A percentile compares a stretch with the other conserved stretches of the same genome.
These are phyloP conservation scores for Calonectria pauciramosa DNA, from an alignment of 2,329 filamentous ascomycete genomes.

Conservation along the genomic window DNA sequence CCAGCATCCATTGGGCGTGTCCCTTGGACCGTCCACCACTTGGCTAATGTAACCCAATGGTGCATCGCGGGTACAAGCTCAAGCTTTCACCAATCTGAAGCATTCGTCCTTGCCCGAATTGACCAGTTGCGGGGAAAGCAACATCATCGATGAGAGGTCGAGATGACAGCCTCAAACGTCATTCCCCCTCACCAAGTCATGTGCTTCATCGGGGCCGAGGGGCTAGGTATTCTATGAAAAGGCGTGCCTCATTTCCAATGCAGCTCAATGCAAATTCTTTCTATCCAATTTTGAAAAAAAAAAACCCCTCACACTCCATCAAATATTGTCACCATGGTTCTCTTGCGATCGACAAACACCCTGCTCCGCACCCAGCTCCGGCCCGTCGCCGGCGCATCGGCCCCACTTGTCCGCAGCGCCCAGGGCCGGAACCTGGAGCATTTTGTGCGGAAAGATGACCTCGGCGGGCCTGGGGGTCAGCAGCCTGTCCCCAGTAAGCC, in stretches of 20 bases:
- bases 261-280: background rate
- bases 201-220: background rate
- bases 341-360: conserved; percentile 23
- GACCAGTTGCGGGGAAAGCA: background rate
- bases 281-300: background rate
- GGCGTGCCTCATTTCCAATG: background rate
- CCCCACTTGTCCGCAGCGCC: conserved; percentile 38
- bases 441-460: conserved; percentile 31
- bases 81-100: background rate
- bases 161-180: conserved; percentile 18
- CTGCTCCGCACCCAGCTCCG: conserved; percentile 35
- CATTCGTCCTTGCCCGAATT: background rate
- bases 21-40: background rate
- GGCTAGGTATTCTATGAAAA: background rate
- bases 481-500: conserved; percentile 43
- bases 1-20: background rate
- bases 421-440: conserved; percentile 34
- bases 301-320: background rate
- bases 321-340: conserved; percentile 20
- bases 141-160: background rate
- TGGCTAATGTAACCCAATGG: background rate
- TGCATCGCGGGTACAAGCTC: background rate
- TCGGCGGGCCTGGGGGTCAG: conserved; percentile 54
- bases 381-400: conserved; percentile 33
- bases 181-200: conserved; percentile 23